phyloP scores from a whole-genome alignment of 495 filamentous ascomycete species.

The Patellaria atrata region DNA sequence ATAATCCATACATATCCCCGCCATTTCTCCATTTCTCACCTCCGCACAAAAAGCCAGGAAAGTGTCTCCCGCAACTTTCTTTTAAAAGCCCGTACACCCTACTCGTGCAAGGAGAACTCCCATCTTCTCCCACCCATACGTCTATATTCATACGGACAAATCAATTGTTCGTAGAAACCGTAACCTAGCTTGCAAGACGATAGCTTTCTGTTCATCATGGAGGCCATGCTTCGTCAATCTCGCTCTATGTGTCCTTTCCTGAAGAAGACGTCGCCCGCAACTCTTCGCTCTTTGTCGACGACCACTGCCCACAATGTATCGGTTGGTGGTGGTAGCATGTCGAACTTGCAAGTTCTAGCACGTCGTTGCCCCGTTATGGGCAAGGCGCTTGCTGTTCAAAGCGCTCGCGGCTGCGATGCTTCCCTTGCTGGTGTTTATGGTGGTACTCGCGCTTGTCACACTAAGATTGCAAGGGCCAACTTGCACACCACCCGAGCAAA shows the following conservation, averaged over 20 bases:
- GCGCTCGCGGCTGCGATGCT: constrained; percentile 39
- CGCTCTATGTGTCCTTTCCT: constrained; percentile 94
- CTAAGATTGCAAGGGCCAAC: constrained; percentile 45
- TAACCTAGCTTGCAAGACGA: too few relatives aligned
- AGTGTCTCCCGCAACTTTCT: too few relatives aligned
- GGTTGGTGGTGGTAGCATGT: constrained; percentile 81
- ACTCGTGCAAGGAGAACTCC: too few relatives aligned
- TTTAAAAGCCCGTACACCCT: too few relatives aligned
- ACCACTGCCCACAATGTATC: constrained; percentile 50
- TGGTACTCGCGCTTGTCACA: constrained; percentile 34
- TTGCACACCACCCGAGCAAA: constrained; percentile 65
- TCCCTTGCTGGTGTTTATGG: constrained; percentile 29
- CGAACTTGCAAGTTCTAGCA: constrained; percentile 87
- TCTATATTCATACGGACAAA: too few relatives aligned
- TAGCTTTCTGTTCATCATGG: constrained; percentile 69
- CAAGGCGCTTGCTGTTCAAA: constrained; percentile 86
- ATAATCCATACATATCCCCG: too few relatives aligned
- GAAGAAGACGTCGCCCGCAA: constrained; percentile 79
- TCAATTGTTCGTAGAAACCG: too few relatives aligned
- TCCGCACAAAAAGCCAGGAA: too few relatives aligned
- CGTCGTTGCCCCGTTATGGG: constrained; percentile 97
- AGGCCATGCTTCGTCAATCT: constrained; percentile 84
- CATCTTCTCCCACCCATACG: too few relatives aligned
- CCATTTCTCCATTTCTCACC: too few relatives aligned
- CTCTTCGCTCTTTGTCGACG: constrained; percentile 79